Evolutionary conservation across 2,329 filamentous ascomycete species (phyloP).

Genomic region (Nemania sp.): DNA sequence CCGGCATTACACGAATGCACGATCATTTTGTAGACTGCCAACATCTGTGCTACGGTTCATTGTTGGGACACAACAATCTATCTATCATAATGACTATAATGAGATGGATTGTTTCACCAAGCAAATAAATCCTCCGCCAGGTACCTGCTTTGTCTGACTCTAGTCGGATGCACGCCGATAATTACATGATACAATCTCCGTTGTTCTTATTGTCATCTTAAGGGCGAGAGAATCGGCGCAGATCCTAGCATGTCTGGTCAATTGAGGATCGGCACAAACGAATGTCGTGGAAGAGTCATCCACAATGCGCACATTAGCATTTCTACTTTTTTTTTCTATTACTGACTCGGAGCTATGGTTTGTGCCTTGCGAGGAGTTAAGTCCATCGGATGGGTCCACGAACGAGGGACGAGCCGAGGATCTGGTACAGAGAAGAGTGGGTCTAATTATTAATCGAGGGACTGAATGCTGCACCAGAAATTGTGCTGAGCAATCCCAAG

Average conservation of each 20-base stretch:
- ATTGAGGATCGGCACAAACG: conserved; percentile 13
- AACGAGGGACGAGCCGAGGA: no score
- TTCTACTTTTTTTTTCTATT: background rate
- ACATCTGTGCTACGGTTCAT: no score
- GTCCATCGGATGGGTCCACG: background rate
- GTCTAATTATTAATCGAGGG: conserved; percentile 28
- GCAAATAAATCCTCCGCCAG: no score
- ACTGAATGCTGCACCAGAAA: conserved; percentile 11
- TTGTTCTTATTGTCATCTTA: no score
- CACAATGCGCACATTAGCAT: no score
- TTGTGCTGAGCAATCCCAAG: conserved; percentile 28
- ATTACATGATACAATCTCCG: no score
- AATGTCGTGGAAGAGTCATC: conserved; percentile 14
- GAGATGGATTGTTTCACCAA: no score
- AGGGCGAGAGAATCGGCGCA: conserved; percentile 14
- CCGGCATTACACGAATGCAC: no score
- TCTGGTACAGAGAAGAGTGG: no score
- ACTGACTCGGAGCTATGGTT: conserved; percentile 14
- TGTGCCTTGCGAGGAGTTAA: conserved; percentile 9
- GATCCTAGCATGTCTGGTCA: background rate
- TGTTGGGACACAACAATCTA: no score
- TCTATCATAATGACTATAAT: no score
- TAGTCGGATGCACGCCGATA: background rate
- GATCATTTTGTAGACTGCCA: no score
- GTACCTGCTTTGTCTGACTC: background rate